Base-by-base conservation (phyloP, 192 early-diverging fungal species). In the Coemansia sp. region DNA sequence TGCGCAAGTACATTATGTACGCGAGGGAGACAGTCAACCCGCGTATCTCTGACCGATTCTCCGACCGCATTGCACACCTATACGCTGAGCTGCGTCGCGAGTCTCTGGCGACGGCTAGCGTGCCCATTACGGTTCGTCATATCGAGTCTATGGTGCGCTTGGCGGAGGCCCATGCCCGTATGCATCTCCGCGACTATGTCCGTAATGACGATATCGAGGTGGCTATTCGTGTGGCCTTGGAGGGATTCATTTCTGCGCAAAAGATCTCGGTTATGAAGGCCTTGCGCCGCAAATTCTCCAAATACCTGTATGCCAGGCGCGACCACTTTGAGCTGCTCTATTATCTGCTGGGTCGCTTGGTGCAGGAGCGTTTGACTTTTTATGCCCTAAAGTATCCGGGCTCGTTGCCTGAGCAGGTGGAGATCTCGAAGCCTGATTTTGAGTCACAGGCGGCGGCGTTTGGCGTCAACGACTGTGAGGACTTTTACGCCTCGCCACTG, bases 171-270 rank as follows among this genome's bases (percentile, higher is more conserved):
- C 91, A 97, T 71, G 97, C 97, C 11, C 91, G 92, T 66, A 97
- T 99, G 95, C 97, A 99, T 68, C 83, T 99, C 67, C 92, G 95
- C 39, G 94, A 95, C 72, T 89, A 91, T 66, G 96, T 97, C 2
- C 89, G 92, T 39, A 88, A 91, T 40, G 94, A 94, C 77, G 97
- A 99, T 76, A 86, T 99, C 11, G 94, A 99, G 68, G 89, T 95
- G 65, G 97, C 97, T 1, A 97, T 97, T 71, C 86, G 91, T 13
- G 93, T 95, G 7, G 92, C 92, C 43, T 77, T 99, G 62, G 89
- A 94, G 72, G 91, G 90, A 40, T 99, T 99, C 78, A 93, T 99
- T 64, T 85, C 87, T 15, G 93, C 95, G 36, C 97, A 99, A 70
- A 99, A 99, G 85, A 90, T 90, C 70, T 93, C 93, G 27, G 93